Evolutionary conservation across 2,329 filamentous ascomycete species (phyloP), one percentile per base, ranked within the genome.

Genomic region (Colletotrichum sp.): DNA sequence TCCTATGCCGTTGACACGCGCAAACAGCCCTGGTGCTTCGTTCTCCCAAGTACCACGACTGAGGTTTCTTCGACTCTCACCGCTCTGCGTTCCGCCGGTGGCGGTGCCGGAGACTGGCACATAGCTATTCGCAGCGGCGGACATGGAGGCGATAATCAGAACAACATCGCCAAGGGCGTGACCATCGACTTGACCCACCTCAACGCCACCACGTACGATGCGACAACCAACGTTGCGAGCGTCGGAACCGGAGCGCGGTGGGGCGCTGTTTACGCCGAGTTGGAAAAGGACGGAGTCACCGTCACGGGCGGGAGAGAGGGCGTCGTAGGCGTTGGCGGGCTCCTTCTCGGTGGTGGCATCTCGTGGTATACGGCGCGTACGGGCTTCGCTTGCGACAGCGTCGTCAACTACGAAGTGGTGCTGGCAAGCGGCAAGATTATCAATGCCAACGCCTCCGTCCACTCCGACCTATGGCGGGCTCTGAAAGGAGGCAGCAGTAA

Each of bases 401-500:
- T 88, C 28, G 71, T 80, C 52, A 84, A 84, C 72, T 87, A 81
- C 65, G 82, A 88, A 72, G 82, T 89, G 44, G 87, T 90, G 6
- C 83, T 88, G 3, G 84, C 85, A 4, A 80, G 83, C 70, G 87
- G 88, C 15, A 71, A 74, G 2, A 82, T 89, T 55, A 80, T 87
- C 30, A 84, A 85, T 21, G 87, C 85, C 18, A 86, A 84, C 59
- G 77, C 76, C 1, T 71, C 77, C 0, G 71, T 81, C 5, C 82
- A 88, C 71, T 39, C 80, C 0, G 87, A 89, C 71, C 82, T 90
- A 1, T 89, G 80, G 78, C 83, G 81, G 65, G 88, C 87, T 2
- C 88, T 5, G 7, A 85, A 86, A 65, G 89, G 87, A 21, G 88
- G 87, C 24, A 83, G 84, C 39, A 86, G 84, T 79, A 89, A 89